Evolutionary conservation across 768 basidiomycete species (phyloP), one percentile per base, ranked within the genome.

Genomic region (Tulasnella sp.): DNA sequence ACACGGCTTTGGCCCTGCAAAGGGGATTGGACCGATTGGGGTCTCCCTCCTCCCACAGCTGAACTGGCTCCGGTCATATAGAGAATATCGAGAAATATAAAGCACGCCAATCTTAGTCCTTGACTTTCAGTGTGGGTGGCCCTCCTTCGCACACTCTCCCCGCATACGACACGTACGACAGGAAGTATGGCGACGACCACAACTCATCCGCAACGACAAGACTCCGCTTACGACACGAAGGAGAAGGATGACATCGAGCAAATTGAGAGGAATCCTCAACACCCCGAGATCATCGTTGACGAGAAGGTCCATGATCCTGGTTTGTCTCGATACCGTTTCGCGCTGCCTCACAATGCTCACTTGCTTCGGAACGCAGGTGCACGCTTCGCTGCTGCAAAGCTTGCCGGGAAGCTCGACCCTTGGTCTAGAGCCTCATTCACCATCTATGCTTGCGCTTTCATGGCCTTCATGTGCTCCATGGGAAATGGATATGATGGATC

Each of bases 401-500:
- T 68, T 6, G 62, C 62, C 8, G 79, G 73, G 9, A 24, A 36
- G 18, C 77, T 78, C 10, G 62, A 80, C 24, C 76, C 80, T 24
- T 78, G 76, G 76, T 72, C 76, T 38, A 42, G 76, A 31, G 75
- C 76, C 21, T 77, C 80, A 21, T 78, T 52, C 38, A 77, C 75
- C 0, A 76, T 76, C 24, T 76, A 76, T 56, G 75, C 75, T 36
- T 76, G 75, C 19, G 75, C 75, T 48, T 12, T 56, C 38, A 39
- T 76, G 34, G 75, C 75, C 21, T 76, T 76, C 75, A 72, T 73
- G 46, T 79, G 81, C 48, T 72, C 75, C 10, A 72, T 71, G 62
- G 81, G 58, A 42, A 79, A 79, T 56, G 78, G 81, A 79, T 76
- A 76, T 38, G 75, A 76, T 34, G 78, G 78, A 52, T 76, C 75